These are phyloP conservation scores for Piper betle DNA, from an alignment of 164 flowering plant species.

Conservation along the genomic window DNA sequence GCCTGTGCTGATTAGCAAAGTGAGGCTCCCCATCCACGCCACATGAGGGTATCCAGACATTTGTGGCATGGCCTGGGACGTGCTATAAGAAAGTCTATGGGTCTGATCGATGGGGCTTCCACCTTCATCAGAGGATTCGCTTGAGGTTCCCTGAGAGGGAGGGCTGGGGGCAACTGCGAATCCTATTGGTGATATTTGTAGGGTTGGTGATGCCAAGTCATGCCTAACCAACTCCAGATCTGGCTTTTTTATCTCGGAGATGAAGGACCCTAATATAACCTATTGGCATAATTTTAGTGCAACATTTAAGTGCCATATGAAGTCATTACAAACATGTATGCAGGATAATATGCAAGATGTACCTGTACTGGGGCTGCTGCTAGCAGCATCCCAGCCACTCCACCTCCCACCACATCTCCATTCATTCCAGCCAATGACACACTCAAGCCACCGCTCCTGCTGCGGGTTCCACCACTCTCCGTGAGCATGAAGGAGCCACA, in stretches of 20 bases:
- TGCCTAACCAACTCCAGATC: slow-evolving; percentile 17
- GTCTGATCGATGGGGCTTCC: slow-evolving; percentile 33
- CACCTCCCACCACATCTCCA: slow-evolving; percentile 74
- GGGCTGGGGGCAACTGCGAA: slow-evolving; percentile 31
- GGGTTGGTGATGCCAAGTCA: slow-evolving; percentile 25
- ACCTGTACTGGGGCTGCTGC: slow-evolving; percentile 84
- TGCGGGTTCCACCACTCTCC: slow-evolving; percentile 38
- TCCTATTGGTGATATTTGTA: slow-evolving; percentile 45
- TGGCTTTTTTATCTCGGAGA: slow-evolving; percentile 49
- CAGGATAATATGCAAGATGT: neutral
- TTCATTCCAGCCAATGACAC: slow-evolving; percentile 66
- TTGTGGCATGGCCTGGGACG: slow-evolving; percentile 34
- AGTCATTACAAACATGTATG: neutral
- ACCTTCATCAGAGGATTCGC: slow-evolving; percentile 57
- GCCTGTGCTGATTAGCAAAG: slow-evolving; percentile 6
- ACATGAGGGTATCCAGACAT: slow-evolving; percentile 40
- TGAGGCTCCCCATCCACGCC: slow-evolving; percentile 32
- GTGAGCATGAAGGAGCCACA: slow-evolving; percentile 56
- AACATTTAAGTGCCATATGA: too few species aligned
- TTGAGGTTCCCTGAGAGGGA: slow-evolving; percentile 41
- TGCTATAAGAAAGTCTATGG: slow-evolving; percentile 25
- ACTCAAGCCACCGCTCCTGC: slow-evolving; percentile 47
- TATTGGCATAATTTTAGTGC: slow-evolving; percentile 9
- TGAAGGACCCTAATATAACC: slow-evolving; percentile 71
- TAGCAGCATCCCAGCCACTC: slow-evolving; percentile 61